Conservation (phyloP, 768 basidiomycete genomes). For the Terana coerulea region DNA sequence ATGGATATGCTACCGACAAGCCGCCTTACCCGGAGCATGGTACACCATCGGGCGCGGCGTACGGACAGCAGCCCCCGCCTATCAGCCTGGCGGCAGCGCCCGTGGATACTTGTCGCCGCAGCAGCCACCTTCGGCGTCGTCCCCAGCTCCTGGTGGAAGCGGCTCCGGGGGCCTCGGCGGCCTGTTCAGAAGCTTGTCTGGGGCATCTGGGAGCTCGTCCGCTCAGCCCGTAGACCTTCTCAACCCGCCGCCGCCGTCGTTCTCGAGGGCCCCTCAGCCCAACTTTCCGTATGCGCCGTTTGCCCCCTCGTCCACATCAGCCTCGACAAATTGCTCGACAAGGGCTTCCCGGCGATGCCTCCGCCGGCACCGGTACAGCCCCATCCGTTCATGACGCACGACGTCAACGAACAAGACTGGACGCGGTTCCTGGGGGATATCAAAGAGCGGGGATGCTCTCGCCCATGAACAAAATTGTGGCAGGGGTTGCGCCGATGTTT, state of each 20-base stretch:
- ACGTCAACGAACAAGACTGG: conserved; percentile 50
- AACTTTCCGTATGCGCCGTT: conserved; percentile 31
- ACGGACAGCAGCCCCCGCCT: too few relatives aligned
- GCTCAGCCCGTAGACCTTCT: background rate
- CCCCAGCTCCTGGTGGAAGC: background rate
- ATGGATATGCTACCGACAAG: too few relatives aligned
- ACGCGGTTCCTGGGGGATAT: conserved; percentile 27
- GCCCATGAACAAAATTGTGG: background rate
- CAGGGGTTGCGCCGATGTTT: background rate
- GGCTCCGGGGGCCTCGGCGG: background rate
- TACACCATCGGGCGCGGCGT: too few relatives aligned
- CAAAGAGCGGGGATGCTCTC: conserved; percentile 6
- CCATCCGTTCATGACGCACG: conserved; percentile 50
- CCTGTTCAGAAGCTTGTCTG: background rate
- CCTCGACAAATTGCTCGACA: conserved; percentile 31
- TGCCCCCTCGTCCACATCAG: conserved; percentile 25
- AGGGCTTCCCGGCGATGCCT: conserved; percentile 41
- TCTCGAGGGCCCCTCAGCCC: conserved; percentile 16
- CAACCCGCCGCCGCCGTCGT: conserved; percentile 19
- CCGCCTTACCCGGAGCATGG: too few relatives aligned
- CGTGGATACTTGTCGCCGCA: too few relatives aligned
- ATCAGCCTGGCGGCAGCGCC: too few relatives aligned
- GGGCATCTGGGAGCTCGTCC: too few relatives aligned
- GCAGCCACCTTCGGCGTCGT: too few relatives aligned
- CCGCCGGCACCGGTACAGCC: conserved; percentile 34